Evolutionary conservation across 2,329 filamentous ascomycete species (phyloP).

Genomic region (Mycosphaerella sp.): DNA sequence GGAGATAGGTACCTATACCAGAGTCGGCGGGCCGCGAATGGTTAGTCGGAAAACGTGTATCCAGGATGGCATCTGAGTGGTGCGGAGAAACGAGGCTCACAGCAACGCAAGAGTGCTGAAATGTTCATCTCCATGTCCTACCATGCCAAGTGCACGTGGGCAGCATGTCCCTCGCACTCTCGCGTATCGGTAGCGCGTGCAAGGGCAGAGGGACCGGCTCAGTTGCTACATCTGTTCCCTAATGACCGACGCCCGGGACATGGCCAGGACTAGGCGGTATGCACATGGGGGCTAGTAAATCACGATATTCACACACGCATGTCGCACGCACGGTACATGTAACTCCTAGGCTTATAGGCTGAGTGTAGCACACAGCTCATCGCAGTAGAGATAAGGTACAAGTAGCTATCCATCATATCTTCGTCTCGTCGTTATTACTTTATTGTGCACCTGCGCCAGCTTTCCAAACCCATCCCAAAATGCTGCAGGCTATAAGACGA

Average conservation of each 20-base stretch:
- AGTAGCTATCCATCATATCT: conserved; percentile 7
- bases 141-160: conserved; percentile 9
- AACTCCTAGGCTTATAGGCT: too few species aligned
- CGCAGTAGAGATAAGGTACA: neutral
- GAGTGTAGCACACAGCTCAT: neutral
- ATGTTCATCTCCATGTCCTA: neutral
- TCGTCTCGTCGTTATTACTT: conserved; percentile 9
- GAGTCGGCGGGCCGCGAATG: neutral
- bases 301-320: neutral
- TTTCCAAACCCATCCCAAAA: conserved; percentile 3
- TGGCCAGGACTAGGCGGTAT: neutral
- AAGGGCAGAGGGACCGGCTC: neutral
- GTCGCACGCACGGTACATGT: neutral
- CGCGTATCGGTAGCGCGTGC: neutral
- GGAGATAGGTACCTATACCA: too few species aligned
- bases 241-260: conserved; percentile 4
- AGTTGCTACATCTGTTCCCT: conserved; percentile 2
- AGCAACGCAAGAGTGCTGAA: conserved; percentile 2
- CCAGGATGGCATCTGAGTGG: conserved; percentile 5
- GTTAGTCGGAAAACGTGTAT: conserved; percentile 5
- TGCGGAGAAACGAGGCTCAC: neutral
- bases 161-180: neutral
- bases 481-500: conserved; percentile 19
- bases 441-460: neutral
- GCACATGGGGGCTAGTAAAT: neutral